Evolutionary conservation across 352 stramenopile genomes (phyloP).

Genomic region (Globisporangium okanoganense): DNA sequence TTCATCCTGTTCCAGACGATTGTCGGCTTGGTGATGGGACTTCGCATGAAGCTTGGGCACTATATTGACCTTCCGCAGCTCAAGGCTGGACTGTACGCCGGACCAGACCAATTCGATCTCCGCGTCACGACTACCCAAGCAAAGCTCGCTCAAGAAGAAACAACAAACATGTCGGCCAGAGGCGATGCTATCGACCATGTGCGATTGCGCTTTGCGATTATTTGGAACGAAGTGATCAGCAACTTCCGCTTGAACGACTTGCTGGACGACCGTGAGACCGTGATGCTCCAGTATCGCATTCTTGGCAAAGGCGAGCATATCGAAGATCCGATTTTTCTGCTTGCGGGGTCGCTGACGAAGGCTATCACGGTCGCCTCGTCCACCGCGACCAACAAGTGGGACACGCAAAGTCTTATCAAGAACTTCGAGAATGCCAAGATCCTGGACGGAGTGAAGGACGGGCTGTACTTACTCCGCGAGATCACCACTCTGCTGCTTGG

Average conservation of each 20-base stretch:
- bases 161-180: background rate
- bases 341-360: slow-evolving; percentile 69
- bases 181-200: slow-evolving; percentile 35
- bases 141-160: slow-evolving; percentile 26
- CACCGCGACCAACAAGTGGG: slow-evolving; percentile 40
- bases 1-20: slow-evolving; percentile 82
- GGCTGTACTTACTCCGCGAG: slow-evolving; percentile 48
- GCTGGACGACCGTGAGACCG: slow-evolving; percentile 77
- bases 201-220: slow-evolving; percentile 74
- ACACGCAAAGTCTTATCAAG: slow-evolving; percentile 47
- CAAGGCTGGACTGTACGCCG: slow-evolving; percentile 54
- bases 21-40: slow-evolving; percentile 68
- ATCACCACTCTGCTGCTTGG: slow-evolving; percentile 74
- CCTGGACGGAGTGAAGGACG: slow-evolving; percentile 56
- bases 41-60: slow-evolving; percentile 73
- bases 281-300: slow-evolving; percentile 84
- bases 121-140: slow-evolving; percentile 55
- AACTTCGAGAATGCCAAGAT: slow-evolving; percentile 58
- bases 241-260: slow-evolving; percentile 85
- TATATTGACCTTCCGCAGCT: slow-evolving; percentile 63
- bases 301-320: slow-evolving; percentile 62
- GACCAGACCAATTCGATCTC: slow-evolving; percentile 63
- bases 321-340: slow-evolving; percentile 77
- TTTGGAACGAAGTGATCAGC: slow-evolving; percentile 87
- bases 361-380: slow-evolving; percentile 59